Conservation (phyloP, 352 stramenopile genomes). For the Phytopythium vexans region DNA sequence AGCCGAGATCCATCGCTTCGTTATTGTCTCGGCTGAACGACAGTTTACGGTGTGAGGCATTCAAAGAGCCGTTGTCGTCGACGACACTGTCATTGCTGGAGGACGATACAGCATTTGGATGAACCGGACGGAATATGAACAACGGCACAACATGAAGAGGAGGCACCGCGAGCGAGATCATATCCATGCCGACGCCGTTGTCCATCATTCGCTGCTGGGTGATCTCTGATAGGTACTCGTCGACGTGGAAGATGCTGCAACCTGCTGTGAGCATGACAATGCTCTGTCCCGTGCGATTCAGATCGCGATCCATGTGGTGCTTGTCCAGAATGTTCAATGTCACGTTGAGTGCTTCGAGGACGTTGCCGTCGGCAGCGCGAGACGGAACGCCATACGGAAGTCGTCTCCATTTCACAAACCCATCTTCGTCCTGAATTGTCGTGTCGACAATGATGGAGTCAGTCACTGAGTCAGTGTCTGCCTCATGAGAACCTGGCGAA, state of each 20-base stretch:
- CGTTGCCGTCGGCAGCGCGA: constrained; percentile 93
- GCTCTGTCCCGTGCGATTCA: constrained; percentile 93
- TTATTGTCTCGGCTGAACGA: not conserved
- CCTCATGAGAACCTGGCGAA: not conserved
- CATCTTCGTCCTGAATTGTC: not conserved
- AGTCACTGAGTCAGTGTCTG: not conserved
- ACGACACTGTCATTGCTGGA: no score
- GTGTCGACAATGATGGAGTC: not conserved
- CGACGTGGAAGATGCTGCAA: constrained; percentile 95
- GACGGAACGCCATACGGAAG: constrained; percentile 83
- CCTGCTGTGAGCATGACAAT: constrained; percentile 97
- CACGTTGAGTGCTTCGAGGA: constrained; percentile 98
- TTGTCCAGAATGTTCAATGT: constrained; percentile 98
- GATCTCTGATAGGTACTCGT: constrained; percentile 90
- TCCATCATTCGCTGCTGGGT: constrained; percentile 99
- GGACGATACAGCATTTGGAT: no score
- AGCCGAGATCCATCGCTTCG: no score
- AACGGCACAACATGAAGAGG: constrained; percentile 97
- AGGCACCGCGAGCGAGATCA: constrained; percentile 93
- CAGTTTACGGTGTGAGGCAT: no score
- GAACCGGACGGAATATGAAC: constrained; percentile 83
- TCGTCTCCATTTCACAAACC: constrained; percentile 52
- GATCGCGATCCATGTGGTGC: constrained; percentile 97
- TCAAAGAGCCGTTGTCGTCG: no score
- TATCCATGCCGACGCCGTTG: constrained; percentile 98